Evolutionary conservation across 208 protist species (phyloP).

Genomic region (Herpetomonas tarakana): DNA sequence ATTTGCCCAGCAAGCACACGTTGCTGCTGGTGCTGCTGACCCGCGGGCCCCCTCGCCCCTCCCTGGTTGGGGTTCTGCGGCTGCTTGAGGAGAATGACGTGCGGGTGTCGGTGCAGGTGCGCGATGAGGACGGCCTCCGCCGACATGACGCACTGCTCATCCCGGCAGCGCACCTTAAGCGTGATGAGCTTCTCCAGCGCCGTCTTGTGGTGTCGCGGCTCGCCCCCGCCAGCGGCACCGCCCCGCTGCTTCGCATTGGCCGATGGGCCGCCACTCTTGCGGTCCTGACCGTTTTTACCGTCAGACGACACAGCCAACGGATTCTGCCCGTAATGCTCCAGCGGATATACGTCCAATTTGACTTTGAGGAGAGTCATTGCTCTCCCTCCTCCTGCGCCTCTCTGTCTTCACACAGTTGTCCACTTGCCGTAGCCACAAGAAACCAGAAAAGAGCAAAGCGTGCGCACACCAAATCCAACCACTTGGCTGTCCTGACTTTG

Average conservation of each 20-base stretch:
- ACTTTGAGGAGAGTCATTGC: slow-evolving; percentile 50
- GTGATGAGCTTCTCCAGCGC: slow-evolving; percentile 78
- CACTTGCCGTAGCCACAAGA: too few species aligned
- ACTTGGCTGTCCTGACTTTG: too few species aligned
- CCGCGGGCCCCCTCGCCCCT: background rate
- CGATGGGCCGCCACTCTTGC: too few species aligned
- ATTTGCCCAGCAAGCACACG: slow-evolving; percentile 2
- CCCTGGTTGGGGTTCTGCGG: slow-evolving; percentile 3
- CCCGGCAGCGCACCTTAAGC: slow-evolving; percentile 78
- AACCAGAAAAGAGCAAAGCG: too few species aligned
- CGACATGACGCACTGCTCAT: slow-evolving; percentile 75
- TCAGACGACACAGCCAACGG: slow-evolving; percentile 13
- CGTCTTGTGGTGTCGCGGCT: slow-evolving; percentile 40
- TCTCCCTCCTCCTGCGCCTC: too few species aligned
- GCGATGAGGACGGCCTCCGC: slow-evolving; percentile 92
- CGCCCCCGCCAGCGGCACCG: slow-evolving; percentile 7
- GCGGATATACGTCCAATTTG: slow-evolving; percentile 82
- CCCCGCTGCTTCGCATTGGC: slow-evolving; percentile 23
- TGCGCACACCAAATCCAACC: too few species aligned
- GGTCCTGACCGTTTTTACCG: too few species aligned
- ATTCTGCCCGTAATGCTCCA: slow-evolving; percentile 66
- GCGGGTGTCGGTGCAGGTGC: slow-evolving; percentile 91
- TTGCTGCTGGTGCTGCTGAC: background rate
- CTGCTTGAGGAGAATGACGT: slow-evolving; percentile 88
- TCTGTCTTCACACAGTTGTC: too few species aligned